These are phyloP conservation scores for Globisporangium emineosum DNA, from an alignment of 352 stramenopile species.

Conservation along the genomic window DNA sequence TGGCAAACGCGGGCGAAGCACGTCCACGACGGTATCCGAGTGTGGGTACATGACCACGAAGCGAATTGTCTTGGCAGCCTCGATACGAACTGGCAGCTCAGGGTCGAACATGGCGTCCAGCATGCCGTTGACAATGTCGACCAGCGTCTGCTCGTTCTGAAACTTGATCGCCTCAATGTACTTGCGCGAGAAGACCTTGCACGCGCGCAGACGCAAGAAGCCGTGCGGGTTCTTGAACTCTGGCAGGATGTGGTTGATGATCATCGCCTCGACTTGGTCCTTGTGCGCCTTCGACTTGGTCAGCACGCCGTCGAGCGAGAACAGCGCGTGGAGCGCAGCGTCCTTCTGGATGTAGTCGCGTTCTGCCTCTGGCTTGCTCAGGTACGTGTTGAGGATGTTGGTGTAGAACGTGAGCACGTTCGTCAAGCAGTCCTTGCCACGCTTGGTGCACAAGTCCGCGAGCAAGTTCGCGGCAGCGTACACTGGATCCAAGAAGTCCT, in stretches of 20 bases:
- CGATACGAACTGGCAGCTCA: constrained; percentile 96
- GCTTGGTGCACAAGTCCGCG: constrained; percentile 92
- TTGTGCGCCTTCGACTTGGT: constrained; percentile 94
- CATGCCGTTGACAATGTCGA: constrained; percentile 79
- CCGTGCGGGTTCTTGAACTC: constrained; percentile 95
- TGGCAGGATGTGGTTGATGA: constrained; percentile 94
- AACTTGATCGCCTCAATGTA: constrained; percentile 91
- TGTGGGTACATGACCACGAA: constrained; percentile 87
- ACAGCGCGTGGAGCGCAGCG: constrained; percentile 91
- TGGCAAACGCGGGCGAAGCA: constrained; percentile 91
- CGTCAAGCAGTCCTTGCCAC: constrained; percentile 92
- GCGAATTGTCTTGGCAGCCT: constrained; percentile 90
- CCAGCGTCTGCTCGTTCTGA: constrained; percentile 87
- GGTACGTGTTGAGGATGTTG: constrained; percentile 92
- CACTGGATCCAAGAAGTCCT: constrained; percentile 95
- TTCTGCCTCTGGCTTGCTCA: constrained; percentile 54
- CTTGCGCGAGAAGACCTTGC: constrained; percentile 95
- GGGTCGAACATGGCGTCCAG: constrained; percentile 90
- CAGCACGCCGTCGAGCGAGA: constrained; percentile 90
- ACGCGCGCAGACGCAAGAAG: constrained; percentile 94
- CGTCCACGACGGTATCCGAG: constrained; percentile 76
- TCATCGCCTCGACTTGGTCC: constrained; percentile 90
- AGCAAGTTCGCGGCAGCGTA: constrained; percentile 94
- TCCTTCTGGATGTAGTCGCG: constrained; percentile 97
- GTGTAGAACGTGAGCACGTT: constrained; percentile 91